Conservation (phyloP, 106 monocot genomes). For the Iris macrosiphon region DNA sequence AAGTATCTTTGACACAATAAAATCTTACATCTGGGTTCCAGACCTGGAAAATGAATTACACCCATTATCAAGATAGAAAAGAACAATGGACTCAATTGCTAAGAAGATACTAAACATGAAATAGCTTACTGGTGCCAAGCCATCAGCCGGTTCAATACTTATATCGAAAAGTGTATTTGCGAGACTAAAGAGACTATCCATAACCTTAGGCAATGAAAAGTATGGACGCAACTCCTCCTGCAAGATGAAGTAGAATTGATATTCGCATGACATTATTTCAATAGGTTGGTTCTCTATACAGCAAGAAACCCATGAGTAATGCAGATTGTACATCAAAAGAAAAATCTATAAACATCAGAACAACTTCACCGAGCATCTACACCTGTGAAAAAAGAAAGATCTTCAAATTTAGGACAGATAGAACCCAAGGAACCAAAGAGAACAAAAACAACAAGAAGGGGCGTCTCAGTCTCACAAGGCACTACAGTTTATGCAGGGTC, state of each 20-base stretch:
- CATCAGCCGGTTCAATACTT: conserved; percentile 85
- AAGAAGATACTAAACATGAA: neutral
- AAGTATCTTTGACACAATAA: conserved; percentile 90
- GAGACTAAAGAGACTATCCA: conserved; percentile 94
- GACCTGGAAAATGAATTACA: conserved; percentile 37
- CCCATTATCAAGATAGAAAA: neutral
- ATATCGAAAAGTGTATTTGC: conserved; percentile 88
- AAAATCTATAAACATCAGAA: too few relatives aligned
- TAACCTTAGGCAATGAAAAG: conserved; percentile 90
- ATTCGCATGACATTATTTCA: too few relatives aligned
- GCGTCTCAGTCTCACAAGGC: neutral
- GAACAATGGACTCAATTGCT: neutral
- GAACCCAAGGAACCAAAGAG: neutral
- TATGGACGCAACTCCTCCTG: conserved; percentile 97
- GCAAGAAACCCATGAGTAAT: too few relatives aligned
- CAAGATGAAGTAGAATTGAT: conserved; percentile 5
- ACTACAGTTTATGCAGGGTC: too few relatives aligned
- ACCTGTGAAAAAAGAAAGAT: too few relatives aligned
- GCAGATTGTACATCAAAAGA: too few relatives aligned
- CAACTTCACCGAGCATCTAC: too few relatives aligned
- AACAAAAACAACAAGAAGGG: neutral
- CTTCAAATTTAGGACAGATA: too few relatives aligned
- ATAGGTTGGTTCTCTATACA: too few relatives aligned
- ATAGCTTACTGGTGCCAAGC: conserved; percentile 68
- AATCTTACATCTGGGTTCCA: conserved; percentile 91